Base-by-base conservation (phyloP, 306 rosid species). In the Vigna unguiculata region DNA sequence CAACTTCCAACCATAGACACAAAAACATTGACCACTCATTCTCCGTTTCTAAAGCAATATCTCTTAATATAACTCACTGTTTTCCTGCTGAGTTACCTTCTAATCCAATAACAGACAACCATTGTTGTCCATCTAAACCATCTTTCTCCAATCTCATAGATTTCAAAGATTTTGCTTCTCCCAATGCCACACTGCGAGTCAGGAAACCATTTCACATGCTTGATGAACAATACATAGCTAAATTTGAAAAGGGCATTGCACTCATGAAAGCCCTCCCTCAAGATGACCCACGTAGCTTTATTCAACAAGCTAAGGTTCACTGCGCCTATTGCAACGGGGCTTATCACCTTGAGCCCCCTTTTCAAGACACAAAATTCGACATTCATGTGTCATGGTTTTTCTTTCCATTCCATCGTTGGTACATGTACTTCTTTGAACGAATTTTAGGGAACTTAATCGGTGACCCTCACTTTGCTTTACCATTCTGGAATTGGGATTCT, bases 321-420 rank as follows among this genome's bases (percentile, higher is more conserved):
- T 87, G 93, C 22, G 96, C 90, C 43, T 89, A 91, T 45, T 91
- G 96, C 60, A 84, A 91, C n/a, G 93, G 90, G 7, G 92, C 86
- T 0, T 81, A 89, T 49, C 82, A 80, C n/a, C 91, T 84, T 57
- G 13, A 82, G 15, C 81, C 0, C 54, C 80, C 74, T 58, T 89
- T 3, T 48, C 53, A 69, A 16, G 83, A 87, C 13, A 40, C 81
- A 1, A 80, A 86, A 51, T 24, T 91, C 2, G 71, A 78, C 16
- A 34, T 78, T 48, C 96, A 89, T 59, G 38, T 60, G 0, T 87
- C 92, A 0, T 87, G 97, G 97, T 86, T 91, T 5, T 91, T 91
- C 78, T 89, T 78, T 13, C 96, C 96, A 6, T 91, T 89, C 69
- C 92, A 89, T 64, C 91, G 96, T 9, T 86, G 78, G 81, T 91